Percentiles rank a stretch among this genome's conserved stretches.
These are phyloP conservation scores for Penicillium lividum DNA, from an alignment of 495 filamentous ascomycete species.

Conservation along the genomic window DNA sequence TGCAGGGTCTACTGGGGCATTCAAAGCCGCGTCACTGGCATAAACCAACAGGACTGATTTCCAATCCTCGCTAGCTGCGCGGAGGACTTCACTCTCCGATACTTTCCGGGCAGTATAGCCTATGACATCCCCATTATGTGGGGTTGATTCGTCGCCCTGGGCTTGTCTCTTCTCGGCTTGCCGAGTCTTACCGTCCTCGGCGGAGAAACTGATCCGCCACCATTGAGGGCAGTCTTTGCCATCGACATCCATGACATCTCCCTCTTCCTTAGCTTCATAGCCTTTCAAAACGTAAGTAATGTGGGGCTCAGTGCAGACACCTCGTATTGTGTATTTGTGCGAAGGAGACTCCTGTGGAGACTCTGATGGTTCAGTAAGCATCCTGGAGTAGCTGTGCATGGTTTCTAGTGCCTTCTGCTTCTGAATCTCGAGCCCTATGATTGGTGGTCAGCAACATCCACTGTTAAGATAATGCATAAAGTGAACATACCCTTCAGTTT, in stretches of 20 bases:
- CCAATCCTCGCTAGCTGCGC: conserved; percentile 53
- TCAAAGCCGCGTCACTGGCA: conserved; percentile 48
- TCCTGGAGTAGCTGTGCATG: conserved; percentile 50
- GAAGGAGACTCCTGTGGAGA: conserved; percentile 44
- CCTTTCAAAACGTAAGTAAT: conserved; percentile 52
- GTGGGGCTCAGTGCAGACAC: conserved; percentile 53
- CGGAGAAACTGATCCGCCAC: conserved; percentile 57
- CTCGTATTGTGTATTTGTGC: conserved; percentile 53
- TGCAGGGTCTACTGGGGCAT: conserved; percentile 29
- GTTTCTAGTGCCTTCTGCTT: conserved; percentile 50
- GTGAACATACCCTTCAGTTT: conserved; percentile 51
- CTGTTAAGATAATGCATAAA: background rate
- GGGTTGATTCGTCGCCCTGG: conserved; percentile 15
- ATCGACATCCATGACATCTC: conserved; percentile 30
- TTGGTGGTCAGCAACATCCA: conserved; percentile 13
- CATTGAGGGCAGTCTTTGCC: conserved; percentile 45
- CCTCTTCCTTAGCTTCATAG: conserved; percentile 1
- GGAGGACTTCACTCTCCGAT: conserved; percentile 51
- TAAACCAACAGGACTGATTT: conserved; percentile 52
- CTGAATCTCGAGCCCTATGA: conserved; percentile 51
- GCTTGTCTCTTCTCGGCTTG: conserved; percentile 33
- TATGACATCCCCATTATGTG: conserved; percentile 39
- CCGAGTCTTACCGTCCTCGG: conserved; percentile 45
- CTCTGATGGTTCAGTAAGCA: conserved; percentile 56
- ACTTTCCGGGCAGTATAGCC: conserved; percentile 50